phyloP scores from a whole-genome alignment of 768 basidiomycete genomes.

The Boletus sensibilis region DNA sequence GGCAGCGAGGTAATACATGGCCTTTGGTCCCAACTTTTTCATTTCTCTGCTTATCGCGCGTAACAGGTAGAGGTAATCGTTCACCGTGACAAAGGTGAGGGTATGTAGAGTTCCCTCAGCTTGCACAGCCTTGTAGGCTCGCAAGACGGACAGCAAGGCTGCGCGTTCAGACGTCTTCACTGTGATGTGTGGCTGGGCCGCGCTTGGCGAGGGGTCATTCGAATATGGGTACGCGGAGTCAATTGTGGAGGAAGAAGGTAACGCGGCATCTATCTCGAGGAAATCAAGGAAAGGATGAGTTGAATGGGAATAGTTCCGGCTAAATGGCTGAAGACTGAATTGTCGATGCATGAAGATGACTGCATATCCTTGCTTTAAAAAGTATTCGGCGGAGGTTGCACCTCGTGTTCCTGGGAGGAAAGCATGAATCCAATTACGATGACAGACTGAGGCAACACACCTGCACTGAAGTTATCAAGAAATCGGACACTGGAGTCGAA shows the following conservation, averaged over 20 bases:
- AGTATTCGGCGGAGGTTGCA: conserved; percentile 97
- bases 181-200: conserved; percentile 48
- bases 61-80: conserved; percentile 94
- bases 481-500: conserved; percentile 78
- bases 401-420: conserved; percentile 80
- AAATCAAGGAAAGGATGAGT: conserved; percentile 98
- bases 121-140: conserved; percentile 79
- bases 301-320: conserved; percentile 95
- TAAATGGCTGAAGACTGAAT: conserved; percentile 97
- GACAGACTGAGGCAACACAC: conserved; percentile 40
- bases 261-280: conserved; percentile 57
- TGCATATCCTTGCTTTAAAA: conserved; percentile 89
- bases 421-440: background rate
- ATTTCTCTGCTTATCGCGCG: conserved; percentile 81
- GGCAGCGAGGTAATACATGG: conserved; percentile 96
- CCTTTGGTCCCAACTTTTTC: conserved; percentile 60
- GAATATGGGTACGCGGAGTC: conserved; percentile 22
- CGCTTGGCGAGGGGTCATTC: conserved; percentile 30
- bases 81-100: conserved; percentile 88
- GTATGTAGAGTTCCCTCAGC: conserved; percentile 72
- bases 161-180: conserved; percentile 65
- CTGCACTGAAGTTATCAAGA: conserved; percentile 97
- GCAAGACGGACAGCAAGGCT: conserved; percentile 70
- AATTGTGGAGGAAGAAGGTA: conserved; percentile 18
- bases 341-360: conserved; percentile 99